Percentiles rank a stretch among this genome's conserved stretches.
These are phyloP conservation scores for Phytophthora tentaculata DNA, from an alignment of 352 stramenopile species.

Conservation along the genomic window DNA sequence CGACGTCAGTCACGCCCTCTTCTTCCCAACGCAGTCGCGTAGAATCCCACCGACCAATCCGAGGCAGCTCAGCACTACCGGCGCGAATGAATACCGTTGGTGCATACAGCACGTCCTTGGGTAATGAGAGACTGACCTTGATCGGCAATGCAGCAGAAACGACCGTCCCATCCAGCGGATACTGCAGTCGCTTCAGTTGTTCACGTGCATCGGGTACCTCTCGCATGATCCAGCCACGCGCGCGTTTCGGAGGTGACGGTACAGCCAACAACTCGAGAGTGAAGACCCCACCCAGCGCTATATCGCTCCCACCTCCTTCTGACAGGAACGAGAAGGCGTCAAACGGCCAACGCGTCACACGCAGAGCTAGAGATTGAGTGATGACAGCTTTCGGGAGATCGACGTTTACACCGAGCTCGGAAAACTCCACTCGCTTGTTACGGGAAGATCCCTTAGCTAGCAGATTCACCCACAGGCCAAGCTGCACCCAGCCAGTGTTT, in stretches of 20 bases:
- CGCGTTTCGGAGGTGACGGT: conserved; percentile 68
- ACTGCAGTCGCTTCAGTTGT: conserved; percentile 69
- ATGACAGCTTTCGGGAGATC: conserved; percentile 84
- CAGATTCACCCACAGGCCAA: conserved; percentile 80
- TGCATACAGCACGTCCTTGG: conserved; percentile 58
- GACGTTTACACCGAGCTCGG: conserved; percentile 62
- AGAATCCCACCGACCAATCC: conserved; percentile 76
- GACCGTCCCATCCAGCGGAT: conserved; percentile 79
- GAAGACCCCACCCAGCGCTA: conserved; percentile 71
- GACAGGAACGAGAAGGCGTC: conserved; percentile 43
- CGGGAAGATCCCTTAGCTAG: conserved; percentile 74
- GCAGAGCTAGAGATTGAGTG: conserved; percentile 76
- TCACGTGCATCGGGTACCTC: conserved; percentile 63
- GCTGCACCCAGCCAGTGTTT: conserved; percentile 47
- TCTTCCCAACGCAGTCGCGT: conserved; percentile 64
- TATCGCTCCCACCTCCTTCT: conserved; percentile 29
- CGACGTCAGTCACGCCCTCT: conserved; percentile 76
- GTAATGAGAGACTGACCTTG: conserved; percentile 64
- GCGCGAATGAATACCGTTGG: conserved; percentile 1
- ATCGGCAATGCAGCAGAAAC: conserved; percentile 69
- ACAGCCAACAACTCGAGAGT: conserved; percentile 74
- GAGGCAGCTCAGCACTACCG: conserved; percentile 29
- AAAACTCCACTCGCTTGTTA: conserved; percentile 82
- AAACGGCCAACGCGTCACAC: conserved; percentile 68
- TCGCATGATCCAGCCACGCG: conserved; percentile 79